Conservation (phyloP, 2,329 filamentous ascomycete species). For the Leptographium flavum region DNA sequence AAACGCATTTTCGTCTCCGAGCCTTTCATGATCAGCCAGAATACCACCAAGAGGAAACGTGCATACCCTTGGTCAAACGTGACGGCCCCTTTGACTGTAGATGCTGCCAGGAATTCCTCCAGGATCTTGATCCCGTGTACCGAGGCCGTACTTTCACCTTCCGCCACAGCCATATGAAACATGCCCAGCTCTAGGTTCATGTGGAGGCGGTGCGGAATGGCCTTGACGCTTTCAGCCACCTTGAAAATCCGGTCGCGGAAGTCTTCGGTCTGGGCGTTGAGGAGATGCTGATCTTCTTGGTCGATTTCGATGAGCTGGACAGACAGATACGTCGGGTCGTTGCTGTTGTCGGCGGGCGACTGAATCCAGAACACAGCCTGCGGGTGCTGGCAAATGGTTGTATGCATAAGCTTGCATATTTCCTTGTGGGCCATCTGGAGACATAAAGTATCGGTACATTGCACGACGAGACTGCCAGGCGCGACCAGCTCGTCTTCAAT, state of each 20-base stretch:
- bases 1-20: conserved; percentile 5
- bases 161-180: not conserved
- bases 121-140: not conserved
- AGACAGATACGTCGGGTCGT: no score
- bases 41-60: no score
- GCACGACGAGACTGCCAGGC: not conserved
- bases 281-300: no score
- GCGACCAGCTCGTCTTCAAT: not conserved
- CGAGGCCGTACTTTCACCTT: not conserved
- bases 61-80: not conserved
- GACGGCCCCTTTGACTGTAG: not conserved
- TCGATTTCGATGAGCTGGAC: not conserved
- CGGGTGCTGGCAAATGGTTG: not conserved
- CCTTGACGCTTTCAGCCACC: not conserved
- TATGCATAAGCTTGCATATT: not conserved
- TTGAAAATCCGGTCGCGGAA: not conserved
- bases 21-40: not conserved
- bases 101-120: not conserved
- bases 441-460: not conserved
- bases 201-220: not conserved
- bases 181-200: not conserved
- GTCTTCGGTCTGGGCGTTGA: no score
- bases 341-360: no score
- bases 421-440: not conserved
- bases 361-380: not conserved